Base-by-base conservation (phyloP, 2,329 filamentous ascomycete species). In the Penicillium concentricum region DNA sequence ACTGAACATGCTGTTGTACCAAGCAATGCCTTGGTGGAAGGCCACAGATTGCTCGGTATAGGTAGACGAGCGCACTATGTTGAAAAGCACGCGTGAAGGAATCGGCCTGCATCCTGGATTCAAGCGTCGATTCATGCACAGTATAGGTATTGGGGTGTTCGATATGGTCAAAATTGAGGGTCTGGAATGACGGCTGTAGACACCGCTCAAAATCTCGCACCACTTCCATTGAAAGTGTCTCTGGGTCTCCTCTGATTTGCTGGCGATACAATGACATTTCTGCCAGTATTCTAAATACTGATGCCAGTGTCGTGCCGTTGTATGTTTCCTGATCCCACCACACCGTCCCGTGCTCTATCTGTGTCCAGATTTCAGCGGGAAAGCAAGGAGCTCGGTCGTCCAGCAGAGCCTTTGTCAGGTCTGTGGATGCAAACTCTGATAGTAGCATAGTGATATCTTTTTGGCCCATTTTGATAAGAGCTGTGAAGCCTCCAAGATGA, bases 391-490 rank as follows among this genome's bases (percentile, higher is more conserved):
- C 57, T 18, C 68, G 67, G 0, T 75, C 76, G 18, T 73, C 76
- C 1, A 79, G 65, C 53, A 79, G 60, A 1, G 76, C 69, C 10
- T 76, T 72, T 0, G 76, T 79, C 10, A 79, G 67, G 54, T 79
- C 77, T 52, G 76, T 74, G 0, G 77, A 78, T 2, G 72, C 72
- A 44, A 79, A 79, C 46, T 78, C 76, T 0, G 77, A 78, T 7
- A 79, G 54, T 44, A 59, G n/a, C 57, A 59, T 59, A n/a, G 48
- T 47, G 32, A 37, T 54, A 6, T 59, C 57, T 12, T 53, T 57
- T 15, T 57, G 39, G 1, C 54, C 54, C 15, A 53, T 37, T 16
- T 30, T 34, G 7, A 79, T 74, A 61, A 79, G 43, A 26, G 60
- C 57, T 16, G 54, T 56, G 12, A 67, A 53, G 1, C 64, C 64